Base-by-base conservation (phyloP, 139 green algal species). In the Chlorella sp. region DNA sequence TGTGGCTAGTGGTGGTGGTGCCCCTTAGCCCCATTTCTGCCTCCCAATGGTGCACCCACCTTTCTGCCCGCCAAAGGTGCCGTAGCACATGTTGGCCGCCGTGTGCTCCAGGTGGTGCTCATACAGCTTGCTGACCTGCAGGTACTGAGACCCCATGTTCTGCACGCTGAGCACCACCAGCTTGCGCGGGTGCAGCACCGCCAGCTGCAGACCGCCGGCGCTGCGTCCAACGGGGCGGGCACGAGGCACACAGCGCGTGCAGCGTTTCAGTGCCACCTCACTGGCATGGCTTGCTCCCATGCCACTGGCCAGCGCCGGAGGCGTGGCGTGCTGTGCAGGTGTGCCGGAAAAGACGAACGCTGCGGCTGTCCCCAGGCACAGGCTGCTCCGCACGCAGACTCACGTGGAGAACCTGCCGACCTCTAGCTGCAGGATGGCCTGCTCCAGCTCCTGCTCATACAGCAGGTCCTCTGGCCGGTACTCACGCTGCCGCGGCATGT, bases 81-180 rank as follows among this genome's bases (percentile, higher is more conserved):
- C 86, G 36, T 78, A 71, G 1, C 34, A 67, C 78, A 91, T 85
- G 74, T 88, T 88, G 33, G 86, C 86, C 17, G 84, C 86, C 3
- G 84, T 87, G 51, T 86, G 82, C 55, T 91, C 80, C 60, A 91
- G 63, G n/a, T 61, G 36, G 77, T 92, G 87, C 69, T 90, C 87
- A 55, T 88, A 89, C 70, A 82, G 49, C 69, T 79, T 78, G 23
- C 30, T 72, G 20, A 82, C 63, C 69, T 88, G 79, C 29, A 72
- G 42, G 29, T 63, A 72, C n/a, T 61, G 49, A 26, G 29, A 31
- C 24, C 67, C 67, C 42, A 72, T 62, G 27, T 62, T 63, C 42
- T 64, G 49, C 30, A 88, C 14, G n/a, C 35, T 70, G 74, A 86
- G 88, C 22, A 90, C 83, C 6, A 69, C 76, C 35, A 92, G 73